Evolutionary conservation across 805 yeast genomes (phyloP).

Genomic region (Danielozyma ontarioensis): DNA sequence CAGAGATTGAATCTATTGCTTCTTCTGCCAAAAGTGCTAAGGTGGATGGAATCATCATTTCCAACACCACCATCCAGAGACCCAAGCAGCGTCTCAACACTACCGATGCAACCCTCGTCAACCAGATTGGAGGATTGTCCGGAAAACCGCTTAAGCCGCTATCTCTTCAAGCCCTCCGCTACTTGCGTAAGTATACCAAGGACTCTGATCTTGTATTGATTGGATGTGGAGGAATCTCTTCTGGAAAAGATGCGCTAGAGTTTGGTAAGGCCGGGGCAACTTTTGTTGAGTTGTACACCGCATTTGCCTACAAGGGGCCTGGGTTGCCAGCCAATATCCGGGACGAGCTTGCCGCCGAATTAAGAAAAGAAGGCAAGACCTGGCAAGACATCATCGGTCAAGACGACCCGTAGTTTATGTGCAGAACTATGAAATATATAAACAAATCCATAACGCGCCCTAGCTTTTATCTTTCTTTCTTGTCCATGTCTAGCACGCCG

Average conservation of each 20-base stretch:
- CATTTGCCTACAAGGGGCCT: conserved; percentile 91
- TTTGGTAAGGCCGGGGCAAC: conserved; percentile 92
- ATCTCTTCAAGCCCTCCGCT: conserved; percentile 63
- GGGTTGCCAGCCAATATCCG: conserved; percentile 54
- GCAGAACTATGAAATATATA: neutral
- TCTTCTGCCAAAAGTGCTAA: conserved; percentile 68
- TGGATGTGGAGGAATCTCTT: conserved; percentile 93
- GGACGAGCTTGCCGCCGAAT: conserved; percentile 39
- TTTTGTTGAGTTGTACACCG: conserved; percentile 81
- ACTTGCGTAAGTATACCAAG: conserved; percentile 72
- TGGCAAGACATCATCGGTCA: conserved; percentile 79
- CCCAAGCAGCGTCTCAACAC: conserved; percentile 56
- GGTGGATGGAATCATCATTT: conserved; percentile 87
- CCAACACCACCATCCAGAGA: conserved; percentile 88
- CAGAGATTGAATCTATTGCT: conserved; percentile 79
- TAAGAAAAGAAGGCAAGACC: conserved; percentile 68
- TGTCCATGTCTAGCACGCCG: neutral
- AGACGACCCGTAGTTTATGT: conserved; percentile 34
- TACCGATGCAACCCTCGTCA: conserved; percentile 30
- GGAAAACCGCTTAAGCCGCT: conserved; percentile 88
- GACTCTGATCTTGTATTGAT: conserved; percentile 68
- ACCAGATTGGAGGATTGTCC: conserved; percentile 81
- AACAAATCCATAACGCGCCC: neutral
- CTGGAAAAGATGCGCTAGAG: conserved; percentile 84
- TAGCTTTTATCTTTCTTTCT: neutral